Base-by-base conservation (phyloP, 2,329 filamentous ascomycete species). In the Pseudocercospora ulei region DNA sequence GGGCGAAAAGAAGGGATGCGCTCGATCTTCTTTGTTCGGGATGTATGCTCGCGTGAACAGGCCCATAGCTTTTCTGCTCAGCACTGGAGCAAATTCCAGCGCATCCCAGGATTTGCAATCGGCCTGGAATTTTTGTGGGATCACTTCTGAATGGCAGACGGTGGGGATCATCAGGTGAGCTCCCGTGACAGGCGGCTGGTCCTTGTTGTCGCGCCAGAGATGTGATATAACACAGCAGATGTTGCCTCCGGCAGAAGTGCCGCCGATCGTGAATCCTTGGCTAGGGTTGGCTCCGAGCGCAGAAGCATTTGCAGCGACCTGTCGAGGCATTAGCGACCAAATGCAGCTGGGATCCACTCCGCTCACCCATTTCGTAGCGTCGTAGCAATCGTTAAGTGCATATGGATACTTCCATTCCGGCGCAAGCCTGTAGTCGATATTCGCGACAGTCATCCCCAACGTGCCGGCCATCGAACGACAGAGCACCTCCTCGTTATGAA, bases 191-290 rank as follows among this genome's bases (percentile, higher is more conserved):
- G 57, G 58, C 1, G 66, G 65, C 0, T 52, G 44, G 4, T 69
- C 52, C 0, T 56, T 55, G 22, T 63, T 60, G 37, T 67, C 64
- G 3, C 62, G 60, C 3, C 65, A 60, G 0, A 65, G 46, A 36
- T 70, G 63, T 1, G 66, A 60, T 1, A 72, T 59, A 0, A 65
- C 65, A 0, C 65, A 64, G 0, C 67, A 61, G 39, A 72, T 63
- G 49, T 71, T 72, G n/a, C 65, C 70, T 3, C 69, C 70, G 0
- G 69, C 69, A 1, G 65, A 69, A 3, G 63, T 67, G 11, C 70
- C 70, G 5, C 68, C 67, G 0, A 72, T 51, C n/a, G 72, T 59
- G 44, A 72, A 67, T 5, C 68, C 69, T 36, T 59, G 60, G 3
- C 52, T 42, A 1, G 69, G 61, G 31, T 70, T 59, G 1, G 63